A percentile compares a stretch with the other conserved stretches of the same genome.
Evolutionary conservation across 192 early-diverging fungal species (phyloP).

Genomic region (Entomortierella chlamydospora): DNA sequence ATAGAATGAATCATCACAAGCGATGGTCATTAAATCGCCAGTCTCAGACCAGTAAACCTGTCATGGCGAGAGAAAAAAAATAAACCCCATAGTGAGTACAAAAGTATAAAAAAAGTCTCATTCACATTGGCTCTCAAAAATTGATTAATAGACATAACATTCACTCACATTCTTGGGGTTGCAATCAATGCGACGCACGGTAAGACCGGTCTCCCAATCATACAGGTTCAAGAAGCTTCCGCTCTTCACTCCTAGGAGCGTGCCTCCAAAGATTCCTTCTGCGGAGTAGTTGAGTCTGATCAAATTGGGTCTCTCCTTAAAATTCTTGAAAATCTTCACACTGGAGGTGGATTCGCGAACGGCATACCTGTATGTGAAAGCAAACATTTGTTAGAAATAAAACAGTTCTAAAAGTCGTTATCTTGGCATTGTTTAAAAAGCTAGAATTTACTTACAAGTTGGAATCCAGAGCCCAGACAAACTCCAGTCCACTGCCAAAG

Average conservation of each 20-base stretch:
- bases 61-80: neutral
- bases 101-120: too few species aligned
- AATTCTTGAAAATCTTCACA: slow-evolving; percentile 93
- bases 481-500: slow-evolving; percentile 95
- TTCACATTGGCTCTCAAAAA: too few species aligned
- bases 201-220: slow-evolving; percentile 96
- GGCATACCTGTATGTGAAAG: slow-evolving; percentile 69
- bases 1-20: slow-evolving; percentile 94
- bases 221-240: slow-evolving; percentile 92
- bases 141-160: neutral
- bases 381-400: neutral
- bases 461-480: slow-evolving; percentile 98
- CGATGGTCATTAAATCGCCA: slow-evolving; percentile 92
- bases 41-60: slow-evolving; percentile 95
- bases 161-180: slow-evolving; percentile 77
- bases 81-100: neutral
- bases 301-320: slow-evolving; percentile 89
- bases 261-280: slow-evolving; percentile 96
- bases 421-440: too few species aligned
- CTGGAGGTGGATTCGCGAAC: slow-evolving; percentile 94
- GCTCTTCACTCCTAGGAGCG: slow-evolving; percentile 89
- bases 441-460: slow-evolving; percentile 73
- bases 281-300: slow-evolving; percentile 85
- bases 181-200: slow-evolving; percentile 96
- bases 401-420: too few species aligned